These are phyloP conservation scores for Quercus variabilis DNA, from an alignment of 306 rosid species.

Conservation along the genomic window DNA sequence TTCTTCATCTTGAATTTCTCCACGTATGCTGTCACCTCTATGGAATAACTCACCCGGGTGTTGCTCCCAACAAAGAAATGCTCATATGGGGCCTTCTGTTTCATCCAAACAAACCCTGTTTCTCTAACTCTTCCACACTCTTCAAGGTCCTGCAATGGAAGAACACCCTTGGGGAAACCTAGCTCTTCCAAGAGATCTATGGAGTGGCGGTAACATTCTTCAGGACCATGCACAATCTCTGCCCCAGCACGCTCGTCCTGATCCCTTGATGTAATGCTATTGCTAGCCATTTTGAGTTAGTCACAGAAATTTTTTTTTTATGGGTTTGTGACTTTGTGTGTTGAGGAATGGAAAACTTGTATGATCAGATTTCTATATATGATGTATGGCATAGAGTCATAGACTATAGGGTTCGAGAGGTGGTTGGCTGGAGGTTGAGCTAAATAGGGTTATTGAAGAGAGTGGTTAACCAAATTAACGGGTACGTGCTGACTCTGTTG, in stretches of 20 bases:
- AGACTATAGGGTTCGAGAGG: background rate
- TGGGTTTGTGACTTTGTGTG: background rate
- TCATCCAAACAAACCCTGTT: conserved; percentile 90
- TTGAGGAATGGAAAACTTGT: background rate
- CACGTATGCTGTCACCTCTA: conserved; percentile 70
- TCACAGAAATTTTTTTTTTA: background rate
- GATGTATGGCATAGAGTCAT: background rate
- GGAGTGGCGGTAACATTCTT: conserved; percentile 52
- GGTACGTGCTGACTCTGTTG: background rate
- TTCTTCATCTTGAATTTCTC: conserved; percentile 75
- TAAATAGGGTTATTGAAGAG: background rate
- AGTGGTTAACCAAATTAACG: conserved; percentile 39
- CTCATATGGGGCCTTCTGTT: conserved; percentile 58
- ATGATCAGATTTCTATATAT: background rate
- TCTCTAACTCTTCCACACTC: conserved; percentile 76
- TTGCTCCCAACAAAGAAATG: conserved; percentile 53
- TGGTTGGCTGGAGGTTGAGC: conserved; percentile 36
- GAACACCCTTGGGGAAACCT: conserved; percentile 74
- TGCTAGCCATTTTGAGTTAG: conserved; percentile 18
- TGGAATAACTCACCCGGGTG: conserved; percentile 55
- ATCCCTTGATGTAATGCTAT: background rate
- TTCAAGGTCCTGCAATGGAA: conserved; percentile 62
- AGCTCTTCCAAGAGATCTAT: conserved; percentile 57
- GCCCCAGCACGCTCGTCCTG: conserved; percentile 55
- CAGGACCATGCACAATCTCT: conserved; percentile 55